These are phyloP conservation scores for Fennellomyces sp. DNA, from an alignment of 371 early-diverging fungal species.

Conservation along the genomic window DNA sequence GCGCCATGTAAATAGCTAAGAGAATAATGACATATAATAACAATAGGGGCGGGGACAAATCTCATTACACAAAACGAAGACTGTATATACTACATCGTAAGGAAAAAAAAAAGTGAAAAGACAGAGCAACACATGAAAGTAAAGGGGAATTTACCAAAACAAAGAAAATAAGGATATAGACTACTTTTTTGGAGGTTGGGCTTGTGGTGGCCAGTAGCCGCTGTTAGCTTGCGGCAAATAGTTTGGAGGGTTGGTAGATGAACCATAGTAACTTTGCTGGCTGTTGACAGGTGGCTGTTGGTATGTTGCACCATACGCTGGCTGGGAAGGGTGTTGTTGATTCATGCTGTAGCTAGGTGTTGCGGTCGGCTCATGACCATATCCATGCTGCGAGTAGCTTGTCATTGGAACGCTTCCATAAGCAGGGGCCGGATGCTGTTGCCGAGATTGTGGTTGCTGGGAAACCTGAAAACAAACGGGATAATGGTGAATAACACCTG, in stretches of 20 bases:
- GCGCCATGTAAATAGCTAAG: background rate
- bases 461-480: background rate
- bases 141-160: background rate
- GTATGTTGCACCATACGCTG: background rate
- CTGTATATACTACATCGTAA: background rate
- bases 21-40: too few relatives aligned
- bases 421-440: constrained; percentile 1
- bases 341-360: background rate
- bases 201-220: background rate
- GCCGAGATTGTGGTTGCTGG: background rate
- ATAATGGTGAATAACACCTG: background rate
- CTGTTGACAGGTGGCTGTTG: background rate
- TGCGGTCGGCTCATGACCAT: constrained; percentile 3
- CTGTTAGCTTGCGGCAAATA: background rate
- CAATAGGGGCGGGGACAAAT: too few relatives aligned
- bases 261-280: background rate
- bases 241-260: background rate
- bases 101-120: background rate
- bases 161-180: background rate
- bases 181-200: background rate
- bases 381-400: constrained; percentile 4
- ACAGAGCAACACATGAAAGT: background rate
- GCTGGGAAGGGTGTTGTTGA: background rate
- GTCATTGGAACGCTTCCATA: constrained; percentile 13
- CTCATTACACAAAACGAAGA: background rate